These are phyloP conservation scores for Xylariaceae sp. DNA, from an alignment of 2,329 filamentous ascomycete species.

Conservation along the genomic window DNA sequence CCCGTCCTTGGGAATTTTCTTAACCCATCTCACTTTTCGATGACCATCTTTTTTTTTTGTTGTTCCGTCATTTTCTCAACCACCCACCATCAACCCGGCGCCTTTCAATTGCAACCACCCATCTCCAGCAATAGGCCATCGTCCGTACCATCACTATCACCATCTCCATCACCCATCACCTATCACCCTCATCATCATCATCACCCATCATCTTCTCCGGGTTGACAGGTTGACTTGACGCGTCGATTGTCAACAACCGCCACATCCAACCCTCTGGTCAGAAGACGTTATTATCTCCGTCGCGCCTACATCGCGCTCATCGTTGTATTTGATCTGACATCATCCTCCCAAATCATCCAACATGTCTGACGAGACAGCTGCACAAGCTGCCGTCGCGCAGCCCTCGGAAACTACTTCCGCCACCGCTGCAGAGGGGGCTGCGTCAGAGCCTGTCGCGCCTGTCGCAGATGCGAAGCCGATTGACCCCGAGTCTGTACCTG, in stretches of 20 bases:
- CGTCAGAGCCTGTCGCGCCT: constrained; percentile 29
- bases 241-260: constrained; percentile 30
- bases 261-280: constrained; percentile 15
- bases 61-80: constrained; percentile 9
- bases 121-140: constrained; percentile 25
- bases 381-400: constrained; percentile 34
- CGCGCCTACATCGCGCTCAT: constrained; percentile 14
- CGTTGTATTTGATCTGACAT: constrained; percentile 1
- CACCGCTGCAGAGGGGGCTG: constrained; percentile 14
- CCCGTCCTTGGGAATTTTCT: constrained; percentile 26
- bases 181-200: constrained; percentile 28
- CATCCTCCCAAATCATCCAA: constrained; percentile 8
- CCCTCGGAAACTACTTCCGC: constrained; percentile 24
- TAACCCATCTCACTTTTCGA: constrained; percentile 22
- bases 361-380: constrained; percentile 37
- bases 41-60: constrained; percentile 19
- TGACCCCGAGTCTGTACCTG: constrained; percentile 25
- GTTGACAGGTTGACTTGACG: constrained; percentile 34
- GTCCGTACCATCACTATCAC: constrained; percentile 29
- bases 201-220: constrained; percentile 29
- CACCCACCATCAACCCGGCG: constrained; percentile 18
- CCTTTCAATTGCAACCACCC: constrained; percentile 23
- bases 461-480: constrained; percentile 26
- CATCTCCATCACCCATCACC: constrained; percentile 30
- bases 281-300: not conserved